Evolutionary conservation across 352 stramenopile species (phyloP).

Genomic region (Discostella stelligera): DNA sequence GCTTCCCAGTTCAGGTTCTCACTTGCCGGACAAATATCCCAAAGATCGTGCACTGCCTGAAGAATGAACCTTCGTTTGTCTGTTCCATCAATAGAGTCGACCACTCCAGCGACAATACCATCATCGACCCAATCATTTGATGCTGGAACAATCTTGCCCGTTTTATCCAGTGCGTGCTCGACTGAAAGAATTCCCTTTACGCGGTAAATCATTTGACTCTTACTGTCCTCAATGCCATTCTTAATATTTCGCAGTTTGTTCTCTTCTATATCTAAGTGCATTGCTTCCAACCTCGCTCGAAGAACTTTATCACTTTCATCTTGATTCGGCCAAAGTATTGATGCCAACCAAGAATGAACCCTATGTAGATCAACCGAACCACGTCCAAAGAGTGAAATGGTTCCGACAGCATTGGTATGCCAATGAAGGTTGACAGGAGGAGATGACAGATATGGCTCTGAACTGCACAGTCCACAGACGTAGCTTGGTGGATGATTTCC

Average conservation of each 20-base stretch:
- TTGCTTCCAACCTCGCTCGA: slow-evolving; percentile 46
- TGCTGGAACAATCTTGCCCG: background rate
- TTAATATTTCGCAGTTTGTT: background rate
- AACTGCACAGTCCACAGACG: slow-evolving; percentile 23
- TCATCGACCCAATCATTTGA: slow-evolving; percentile 33
- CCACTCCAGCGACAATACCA: slow-evolving; percentile 1
- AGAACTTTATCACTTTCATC: slow-evolving; percentile 69
- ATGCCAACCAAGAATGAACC: slow-evolving; percentile 73
- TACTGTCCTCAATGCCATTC: background rate
- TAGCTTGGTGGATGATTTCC: slow-evolving; percentile 9
- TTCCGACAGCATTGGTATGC: slow-evolving; percentile 66
- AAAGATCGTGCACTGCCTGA: slow-evolving; percentile 78
- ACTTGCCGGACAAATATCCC: slow-evolving; percentile 66
- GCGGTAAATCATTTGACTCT: slow-evolving; percentile 57
- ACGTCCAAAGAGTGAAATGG: slow-evolving; percentile 53
- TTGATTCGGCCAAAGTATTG: slow-evolving; percentile 78
- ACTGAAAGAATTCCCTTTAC: slow-evolving; percentile 78
- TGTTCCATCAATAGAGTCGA: slow-evolving; percentile 30
- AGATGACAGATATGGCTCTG: background rate
- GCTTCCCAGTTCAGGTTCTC: slow-evolving; percentile 33
- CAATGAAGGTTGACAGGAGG: slow-evolving; percentile 17
- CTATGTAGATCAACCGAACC: slow-evolving; percentile 56
- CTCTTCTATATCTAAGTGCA: background rate
- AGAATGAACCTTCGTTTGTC: slow-evolving; percentile 70
- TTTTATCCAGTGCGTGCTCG: slow-evolving; percentile 12